A percentile compares a stretch with the other conserved stretches of the same genome.
These are phyloP conservation scores for Aspergillus candidus DNA, from an alignment of 2,329 filamentous ascomycete genomes.

Conservation along the genomic window DNA sequence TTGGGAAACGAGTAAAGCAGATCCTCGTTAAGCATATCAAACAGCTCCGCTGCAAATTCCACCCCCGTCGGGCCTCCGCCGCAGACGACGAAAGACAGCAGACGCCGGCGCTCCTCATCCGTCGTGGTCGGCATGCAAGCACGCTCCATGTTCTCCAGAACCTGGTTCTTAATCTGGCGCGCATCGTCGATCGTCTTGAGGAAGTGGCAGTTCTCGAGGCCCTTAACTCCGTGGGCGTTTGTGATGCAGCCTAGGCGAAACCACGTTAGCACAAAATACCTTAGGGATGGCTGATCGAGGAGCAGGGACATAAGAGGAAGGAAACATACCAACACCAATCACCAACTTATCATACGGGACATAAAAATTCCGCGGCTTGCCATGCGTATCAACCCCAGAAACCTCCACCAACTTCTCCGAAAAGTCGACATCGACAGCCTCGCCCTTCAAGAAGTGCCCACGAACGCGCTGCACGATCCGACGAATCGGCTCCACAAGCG, in stretches of 20 bases:
- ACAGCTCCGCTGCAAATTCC: conserved; percentile 94
- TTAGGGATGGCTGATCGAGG: not conserved
- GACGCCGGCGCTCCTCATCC: conserved; percentile 77
- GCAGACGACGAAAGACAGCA: conserved; percentile 93
- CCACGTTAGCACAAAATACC: conserved; percentile 4
- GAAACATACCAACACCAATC: conserved; percentile 64
- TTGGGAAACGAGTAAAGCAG: conserved; percentile 75
- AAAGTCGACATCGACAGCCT: conserved; percentile 85
- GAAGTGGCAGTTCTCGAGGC: conserved; percentile 88
- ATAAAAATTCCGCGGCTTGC: conserved; percentile 77
- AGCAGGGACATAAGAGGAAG: not conserved
- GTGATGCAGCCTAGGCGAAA: conserved; percentile 62
- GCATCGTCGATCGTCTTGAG: conserved; percentile 94
- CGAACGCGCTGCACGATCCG: conserved; percentile 70
- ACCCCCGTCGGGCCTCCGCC: conserved; percentile 95
- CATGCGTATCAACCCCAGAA: conserved; percentile 62
- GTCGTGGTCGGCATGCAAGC: conserved; percentile 88
- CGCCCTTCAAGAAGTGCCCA: conserved; percentile 85
- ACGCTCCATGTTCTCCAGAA: conserved; percentile 82
- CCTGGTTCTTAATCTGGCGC: conserved; percentile 76
- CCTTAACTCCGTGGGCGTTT: conserved; percentile 93
- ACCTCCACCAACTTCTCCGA: conserved; percentile 86
- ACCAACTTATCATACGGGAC: conserved; percentile 96
- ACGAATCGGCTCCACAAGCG: conserved; percentile 86
- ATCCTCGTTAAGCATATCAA: conserved; percentile 94